Conservation (phyloP, 2,329 filamentous ascomycete species). For the Triangularia setosa region DNA sequence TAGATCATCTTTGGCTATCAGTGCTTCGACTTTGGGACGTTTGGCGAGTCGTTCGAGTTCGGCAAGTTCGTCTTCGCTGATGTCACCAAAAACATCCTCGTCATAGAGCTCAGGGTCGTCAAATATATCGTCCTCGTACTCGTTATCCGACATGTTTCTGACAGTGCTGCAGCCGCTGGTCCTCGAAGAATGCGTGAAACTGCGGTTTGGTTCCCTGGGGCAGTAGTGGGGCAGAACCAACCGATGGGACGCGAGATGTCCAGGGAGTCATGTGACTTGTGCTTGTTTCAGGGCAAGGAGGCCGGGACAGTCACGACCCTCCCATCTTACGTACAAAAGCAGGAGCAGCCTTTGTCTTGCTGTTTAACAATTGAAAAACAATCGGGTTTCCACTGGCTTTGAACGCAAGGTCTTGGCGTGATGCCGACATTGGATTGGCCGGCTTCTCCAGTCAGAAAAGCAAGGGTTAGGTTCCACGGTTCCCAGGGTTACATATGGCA, state of each 20-base stretch:
- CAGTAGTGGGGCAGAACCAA: background rate
- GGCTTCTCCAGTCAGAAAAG: too few species aligned
- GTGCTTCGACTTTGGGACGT: conserved; percentile 2
- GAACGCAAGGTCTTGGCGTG: background rate
- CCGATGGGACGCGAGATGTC: background rate
- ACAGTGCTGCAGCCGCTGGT: background rate
- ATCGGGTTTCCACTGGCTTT: too few species aligned
- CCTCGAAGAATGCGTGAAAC: background rate
- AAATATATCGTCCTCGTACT: background rate
- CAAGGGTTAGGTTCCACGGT: too few species aligned
- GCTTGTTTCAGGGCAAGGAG: too few species aligned
- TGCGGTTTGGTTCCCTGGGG: background rate
- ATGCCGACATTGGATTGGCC: background rate
- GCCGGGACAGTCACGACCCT: too few species aligned
- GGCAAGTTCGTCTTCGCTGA: conserved; percentile 12
- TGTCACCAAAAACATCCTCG: conserved; percentile 30
- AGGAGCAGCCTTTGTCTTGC: too few species aligned
- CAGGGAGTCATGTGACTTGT: background rate
- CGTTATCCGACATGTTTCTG: background rate
- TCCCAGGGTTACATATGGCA: too few species aligned
- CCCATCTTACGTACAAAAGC: too few species aligned
- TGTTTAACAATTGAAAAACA: too few species aligned
- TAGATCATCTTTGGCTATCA: background rate
- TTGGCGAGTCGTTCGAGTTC: conserved; percentile 8
- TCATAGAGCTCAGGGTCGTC: conserved; percentile 33